These are phyloP conservation scores for Suillus placidus DNA, from an alignment of 768 basidiomycete genomes.

Conservation along the genomic window DNA sequence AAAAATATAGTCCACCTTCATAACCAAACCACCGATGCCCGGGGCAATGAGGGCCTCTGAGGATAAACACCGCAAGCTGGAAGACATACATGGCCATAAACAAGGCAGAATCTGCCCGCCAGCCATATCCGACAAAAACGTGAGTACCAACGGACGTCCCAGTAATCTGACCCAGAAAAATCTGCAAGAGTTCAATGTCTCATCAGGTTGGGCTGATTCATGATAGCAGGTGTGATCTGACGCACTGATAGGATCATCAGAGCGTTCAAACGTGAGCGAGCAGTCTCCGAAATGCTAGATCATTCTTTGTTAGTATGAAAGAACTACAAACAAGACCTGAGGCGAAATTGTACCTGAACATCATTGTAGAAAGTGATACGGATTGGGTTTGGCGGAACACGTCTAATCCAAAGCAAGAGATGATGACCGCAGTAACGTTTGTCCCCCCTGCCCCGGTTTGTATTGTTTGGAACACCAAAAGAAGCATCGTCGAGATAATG, in stretches of 20 bases:
- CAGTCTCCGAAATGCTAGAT: conserved; percentile 27
- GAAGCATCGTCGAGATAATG: conserved; percentile 35
- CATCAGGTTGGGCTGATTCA: not conserved
- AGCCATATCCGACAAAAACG: conserved; percentile 42
- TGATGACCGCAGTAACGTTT: conserved; percentile 40
- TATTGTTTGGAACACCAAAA: conserved; percentile 33
- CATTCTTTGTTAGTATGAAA: not conserved
- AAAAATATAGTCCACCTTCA: conserved; percentile 47
- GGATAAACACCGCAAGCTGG: conserved; percentile 36
- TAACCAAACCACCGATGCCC: conserved; percentile 59
- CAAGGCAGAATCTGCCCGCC: conserved; percentile 34
- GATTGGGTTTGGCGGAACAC: conserved; percentile 14
- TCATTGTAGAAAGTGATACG: not conserved
- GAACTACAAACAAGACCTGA: too few relatives aligned
- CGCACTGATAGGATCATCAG: conserved; percentile 28
- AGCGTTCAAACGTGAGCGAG: conserved; percentile 30
- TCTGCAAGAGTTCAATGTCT: conserved; percentile 10
- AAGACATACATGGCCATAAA: conserved; percentile 39
- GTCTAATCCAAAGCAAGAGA: conserved; percentile 45
- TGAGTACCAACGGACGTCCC: conserved; percentile 44
- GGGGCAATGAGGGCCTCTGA: conserved; percentile 39
- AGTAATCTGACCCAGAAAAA: conserved; percentile 40
- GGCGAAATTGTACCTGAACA: not conserved
- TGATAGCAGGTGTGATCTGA: not conserved
- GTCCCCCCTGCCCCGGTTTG: conserved; percentile 41